Base-by-base conservation (phyloP, 768 basidiomycete genomes). In the Mycena floridula region DNA sequence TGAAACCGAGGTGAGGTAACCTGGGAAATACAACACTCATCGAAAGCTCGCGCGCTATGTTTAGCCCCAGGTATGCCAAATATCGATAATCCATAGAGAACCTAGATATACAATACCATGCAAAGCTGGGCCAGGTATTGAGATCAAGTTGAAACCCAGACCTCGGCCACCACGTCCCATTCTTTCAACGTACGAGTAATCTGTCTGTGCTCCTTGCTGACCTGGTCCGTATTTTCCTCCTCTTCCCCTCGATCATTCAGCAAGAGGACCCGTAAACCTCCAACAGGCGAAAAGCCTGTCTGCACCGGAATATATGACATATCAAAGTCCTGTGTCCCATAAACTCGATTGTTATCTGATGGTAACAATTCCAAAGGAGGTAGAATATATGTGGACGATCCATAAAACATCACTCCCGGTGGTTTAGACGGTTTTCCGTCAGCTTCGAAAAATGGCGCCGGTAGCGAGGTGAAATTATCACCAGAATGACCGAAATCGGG, bases 81-180 rank as follows among this genome's bases (percentile, higher is more conserved):
- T n/a, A n/a, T n/a, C n/a, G n/a, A n/a, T n/a, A n/a, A n/a, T n/a
- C n/a, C n/a, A n/a, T n/a, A n/a, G n/a, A n/a, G n/a, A n/a, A n/a
- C n/a, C n/a, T n/a, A n/a, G n/a, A n/a, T n/a, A n/a, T n/a, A n/a
- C n/a, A n/a, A n/a, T n/a, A n/a, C n/a, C n/a, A n/a, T n/a, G n/a
- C n/a, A n/a, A n/a, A n/a, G n/a, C n/a, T n/a, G n/a, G n/a, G n/a
- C n/a, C n/a, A n/a, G n/a, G n/a, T n/a, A n/a, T n/a, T n/a, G n/a
- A n/a, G n/a, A n/a, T n/a, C n/a, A n/a, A n/a, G n/a, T n/a, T n/a
- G 59, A 50, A 24, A 88, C 77, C 84, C 82, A 86, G 25, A 86
- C 60, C 60, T 90, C 89, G 8, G 72, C 78, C 36, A 90, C 63
- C 6, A 82, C 69, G 49, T 81, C 82, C 70, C 85, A 81, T 62